These are phyloP conservation scores for Hansenula sp. DNA, from an alignment of 1,139 yeast species.

Conservation along the genomic window DNA sequence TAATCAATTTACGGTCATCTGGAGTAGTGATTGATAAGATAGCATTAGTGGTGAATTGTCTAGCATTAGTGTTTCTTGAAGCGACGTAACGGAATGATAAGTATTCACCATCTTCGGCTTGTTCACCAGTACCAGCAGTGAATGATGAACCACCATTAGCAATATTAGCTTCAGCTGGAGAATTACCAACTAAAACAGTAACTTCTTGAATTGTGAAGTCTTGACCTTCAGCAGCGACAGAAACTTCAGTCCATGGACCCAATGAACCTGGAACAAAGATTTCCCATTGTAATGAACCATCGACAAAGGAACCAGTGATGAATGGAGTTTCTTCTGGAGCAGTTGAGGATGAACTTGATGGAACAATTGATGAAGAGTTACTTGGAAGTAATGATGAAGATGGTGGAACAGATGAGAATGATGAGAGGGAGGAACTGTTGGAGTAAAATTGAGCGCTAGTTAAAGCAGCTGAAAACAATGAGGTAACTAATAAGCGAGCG, in stretches of 20 bases:
- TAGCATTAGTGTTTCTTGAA: not conserved
- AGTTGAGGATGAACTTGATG: not conserved
- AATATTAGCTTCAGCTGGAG: not conserved
- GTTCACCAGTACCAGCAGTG: not conserved
- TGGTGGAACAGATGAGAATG: not conserved
- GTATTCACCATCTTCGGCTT: not conserved
- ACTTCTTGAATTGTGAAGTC: not conserved
- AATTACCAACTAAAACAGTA: not conserved
- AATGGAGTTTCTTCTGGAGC: slow-evolving; percentile 22
- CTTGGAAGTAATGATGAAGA: not conserved
- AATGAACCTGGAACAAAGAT: slow-evolving; percentile 7
- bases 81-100: not conserved
- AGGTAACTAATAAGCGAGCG: slow-evolving; percentile 1
- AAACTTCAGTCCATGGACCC: slow-evolving; percentile 22
- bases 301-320: slow-evolving; percentile 52
- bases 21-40: not conserved
- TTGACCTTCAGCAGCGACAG: not conserved
- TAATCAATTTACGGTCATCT: not conserved
- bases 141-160: not conserved
- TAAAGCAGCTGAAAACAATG: not conserved
- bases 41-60: not conserved
- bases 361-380: not conserved
- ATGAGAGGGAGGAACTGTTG: not conserved
- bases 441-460: not conserved
- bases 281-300: slow-evolving; percentile 8